phyloP scores from a whole-genome alignment of 768 basidiomycete genomes.

The Leccinum truebloodii region DNA sequence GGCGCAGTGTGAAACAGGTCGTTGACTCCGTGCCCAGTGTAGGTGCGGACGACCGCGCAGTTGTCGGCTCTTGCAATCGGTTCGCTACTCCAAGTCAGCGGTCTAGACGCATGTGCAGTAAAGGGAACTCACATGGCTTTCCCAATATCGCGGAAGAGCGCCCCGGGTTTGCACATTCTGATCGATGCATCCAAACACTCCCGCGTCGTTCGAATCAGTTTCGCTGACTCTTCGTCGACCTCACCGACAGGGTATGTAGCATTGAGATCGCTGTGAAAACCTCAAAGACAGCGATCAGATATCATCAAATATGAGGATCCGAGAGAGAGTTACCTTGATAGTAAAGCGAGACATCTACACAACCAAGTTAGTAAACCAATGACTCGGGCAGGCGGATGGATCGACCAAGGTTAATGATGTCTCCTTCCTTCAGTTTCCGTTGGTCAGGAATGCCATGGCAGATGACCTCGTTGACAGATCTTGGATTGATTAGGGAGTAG shows the following conservation, averaged over 20 bases:
- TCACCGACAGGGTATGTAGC: slow-evolving; percentile 89
- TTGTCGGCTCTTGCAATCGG: slow-evolving; percentile 79
- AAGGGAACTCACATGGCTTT: slow-evolving; percentile 67
- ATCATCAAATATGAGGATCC: neutral
- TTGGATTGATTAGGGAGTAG: slow-evolving; percentile 30
- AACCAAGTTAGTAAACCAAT: slow-evolving; percentile 18
- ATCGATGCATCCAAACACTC: slow-evolving; percentile 88
- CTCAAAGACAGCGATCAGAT: slow-evolving; percentile 37
- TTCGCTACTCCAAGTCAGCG: slow-evolving; percentile 53
- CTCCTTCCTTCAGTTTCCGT: slow-evolving; percentile 82
- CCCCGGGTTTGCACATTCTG: slow-evolving; percentile 90
- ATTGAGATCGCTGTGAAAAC: slow-evolving; percentile 91
- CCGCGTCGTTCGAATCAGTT: slow-evolving; percentile 80
- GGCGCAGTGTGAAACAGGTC: slow-evolving; percentile 82
- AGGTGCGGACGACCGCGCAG: slow-evolving; percentile 89
- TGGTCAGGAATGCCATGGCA: slow-evolving; percentile 97
- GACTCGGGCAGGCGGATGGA: slow-evolving; percentile 13
- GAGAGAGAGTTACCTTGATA: slow-evolving; percentile 57
- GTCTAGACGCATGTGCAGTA: slow-evolving; percentile 12
- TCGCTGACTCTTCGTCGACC: slow-evolving; percentile 80
- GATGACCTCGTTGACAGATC: slow-evolving; percentile 93
- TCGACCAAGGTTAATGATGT: slow-evolving; percentile 93
- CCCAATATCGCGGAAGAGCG: slow-evolving; percentile 85
- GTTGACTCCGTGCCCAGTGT: slow-evolving; percentile 91
- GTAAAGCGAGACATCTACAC: slow-evolving; percentile 77